Conservation (phyloP, 257 asterid genomes). For the Penstemon davidsonii region DNA sequence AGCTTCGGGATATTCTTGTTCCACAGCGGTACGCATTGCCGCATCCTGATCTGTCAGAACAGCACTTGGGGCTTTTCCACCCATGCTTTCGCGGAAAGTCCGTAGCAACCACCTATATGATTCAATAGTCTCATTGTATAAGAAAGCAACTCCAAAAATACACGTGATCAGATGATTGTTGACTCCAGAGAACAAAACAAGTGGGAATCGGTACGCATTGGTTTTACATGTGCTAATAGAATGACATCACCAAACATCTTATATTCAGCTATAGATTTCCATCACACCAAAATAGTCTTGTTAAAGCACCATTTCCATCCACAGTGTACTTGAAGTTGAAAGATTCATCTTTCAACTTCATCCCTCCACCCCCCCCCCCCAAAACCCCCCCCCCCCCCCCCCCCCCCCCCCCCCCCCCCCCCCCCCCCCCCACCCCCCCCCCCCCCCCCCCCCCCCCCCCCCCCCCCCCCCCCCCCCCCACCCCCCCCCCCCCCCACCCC, state of each 20-base stretch:
- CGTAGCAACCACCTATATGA: not conserved
- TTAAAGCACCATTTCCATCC: too few relatives aligned
- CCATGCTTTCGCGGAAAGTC: not conserved
- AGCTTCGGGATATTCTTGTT: too few relatives aligned
- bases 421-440: too few relatives aligned
- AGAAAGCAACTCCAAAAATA: not conserved
- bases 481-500: too few relatives aligned
- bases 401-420: too few relatives aligned
- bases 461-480: too few relatives aligned
- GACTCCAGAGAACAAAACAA: not conserved
- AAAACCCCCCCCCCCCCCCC: too few relatives aligned
- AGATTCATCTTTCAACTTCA: too few relatives aligned
- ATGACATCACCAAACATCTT: not conserved
- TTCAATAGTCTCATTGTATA: not conserved
- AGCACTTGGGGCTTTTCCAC: not conserved
- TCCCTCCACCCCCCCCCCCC: too few relatives aligned
- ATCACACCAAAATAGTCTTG: not conserved
- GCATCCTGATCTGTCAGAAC: slow-evolving; percentile 1
- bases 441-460: too few relatives aligned
- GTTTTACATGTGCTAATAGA: not conserved
- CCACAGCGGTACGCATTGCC: not conserved
- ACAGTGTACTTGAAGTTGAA: too few relatives aligned
- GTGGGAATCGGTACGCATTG: not conserved
- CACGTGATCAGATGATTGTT: not conserved
- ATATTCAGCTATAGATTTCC: not conserved